These are phyloP conservation scores for Jimgerdemannia lactiflua DNA, from an alignment of 192 early-diverging fungal species.

Conservation along the genomic window DNA sequence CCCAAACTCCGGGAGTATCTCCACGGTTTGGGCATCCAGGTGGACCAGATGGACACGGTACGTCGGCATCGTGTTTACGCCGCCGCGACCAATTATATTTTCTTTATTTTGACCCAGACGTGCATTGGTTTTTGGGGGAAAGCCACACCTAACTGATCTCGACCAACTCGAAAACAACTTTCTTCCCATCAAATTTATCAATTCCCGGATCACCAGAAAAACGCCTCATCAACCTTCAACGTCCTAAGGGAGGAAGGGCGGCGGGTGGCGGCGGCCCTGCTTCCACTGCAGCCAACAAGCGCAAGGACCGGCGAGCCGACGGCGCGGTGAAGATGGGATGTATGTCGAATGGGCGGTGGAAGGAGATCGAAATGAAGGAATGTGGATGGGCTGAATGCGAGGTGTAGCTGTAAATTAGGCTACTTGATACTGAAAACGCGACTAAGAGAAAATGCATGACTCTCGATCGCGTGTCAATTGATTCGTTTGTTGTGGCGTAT, in stretches of 20 bases:
- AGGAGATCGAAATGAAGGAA: too few relatives aligned
- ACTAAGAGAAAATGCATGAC: too few relatives aligned
- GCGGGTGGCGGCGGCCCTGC: slow-evolving; percentile 50
- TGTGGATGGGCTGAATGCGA: too few relatives aligned
- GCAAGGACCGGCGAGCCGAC: too few relatives aligned
- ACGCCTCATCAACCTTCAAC: slow-evolving; percentile 54
- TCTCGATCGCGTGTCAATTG: too few relatives aligned
- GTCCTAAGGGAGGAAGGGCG: slow-evolving; percentile 58
- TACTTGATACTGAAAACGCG: too few relatives aligned
- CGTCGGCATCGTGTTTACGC: slow-evolving; percentile 5
- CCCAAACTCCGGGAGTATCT: slow-evolving; percentile 42
- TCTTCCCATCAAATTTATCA: slow-evolving; percentile 1
- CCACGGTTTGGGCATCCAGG: slow-evolving; percentile 48
- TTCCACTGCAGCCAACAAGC: slow-evolving; percentile 27
- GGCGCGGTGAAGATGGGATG: too few relatives aligned
- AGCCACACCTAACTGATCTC: not conserved
- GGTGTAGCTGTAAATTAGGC: too few relatives aligned
- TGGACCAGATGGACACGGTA: slow-evolving; percentile 61
- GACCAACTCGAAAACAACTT: not conserved
- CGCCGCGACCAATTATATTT: not conserved
- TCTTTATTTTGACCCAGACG: not conserved
- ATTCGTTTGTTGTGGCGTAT: too few relatives aligned
- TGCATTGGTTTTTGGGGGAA: not conserved
- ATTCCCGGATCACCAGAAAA: slow-evolving; percentile 49
- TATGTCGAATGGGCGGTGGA: too few relatives aligned